phyloP scores from a whole-genome alignment of 805 yeast species.

The Scheffersomyces stipitis region DNA sequence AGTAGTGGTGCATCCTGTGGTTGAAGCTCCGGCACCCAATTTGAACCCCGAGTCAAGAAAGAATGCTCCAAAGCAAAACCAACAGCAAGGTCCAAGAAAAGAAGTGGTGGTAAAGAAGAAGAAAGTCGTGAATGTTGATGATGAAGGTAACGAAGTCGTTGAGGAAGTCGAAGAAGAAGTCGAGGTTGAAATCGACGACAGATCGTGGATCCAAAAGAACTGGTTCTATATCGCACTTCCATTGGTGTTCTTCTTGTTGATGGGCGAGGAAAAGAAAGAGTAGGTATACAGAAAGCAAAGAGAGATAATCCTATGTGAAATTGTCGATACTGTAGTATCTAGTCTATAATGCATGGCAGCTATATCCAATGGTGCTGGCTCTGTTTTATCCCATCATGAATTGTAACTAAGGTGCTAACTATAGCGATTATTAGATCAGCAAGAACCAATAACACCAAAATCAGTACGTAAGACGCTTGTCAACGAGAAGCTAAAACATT shows the following conservation, averaged over 20 bases:
- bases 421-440: no score
- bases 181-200: conserved; percentile 21
- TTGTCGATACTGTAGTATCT: no score
- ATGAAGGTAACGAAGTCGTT: conserved; percentile 23
- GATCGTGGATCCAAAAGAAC: conserved; percentile 57
- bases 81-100: conserved; percentile 5
- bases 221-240: conserved; percentile 64
- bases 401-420: no score
- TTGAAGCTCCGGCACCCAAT: conserved; percentile 27
- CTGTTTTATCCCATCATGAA: no score
- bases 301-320: no score
- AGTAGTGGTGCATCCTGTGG: conserved; percentile 7
- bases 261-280: conserved; percentile 17
- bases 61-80: conserved; percentile 3
- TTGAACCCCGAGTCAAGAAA: conserved; percentile 20
- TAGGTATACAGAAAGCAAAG: no score
- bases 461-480: no score
- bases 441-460: no score
- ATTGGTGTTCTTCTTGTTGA: conserved; percentile 32
- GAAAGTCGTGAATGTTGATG: conserved; percentile 17
- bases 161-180: conserved; percentile 19
- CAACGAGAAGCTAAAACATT: no score
- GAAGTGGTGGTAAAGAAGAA: conserved; percentile 16
- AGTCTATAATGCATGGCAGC: no score
- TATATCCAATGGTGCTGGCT: no score